phyloP scores from a whole-genome alignment of 257 asterid genomes.

The Solanum pinnatisectum region DNA sequence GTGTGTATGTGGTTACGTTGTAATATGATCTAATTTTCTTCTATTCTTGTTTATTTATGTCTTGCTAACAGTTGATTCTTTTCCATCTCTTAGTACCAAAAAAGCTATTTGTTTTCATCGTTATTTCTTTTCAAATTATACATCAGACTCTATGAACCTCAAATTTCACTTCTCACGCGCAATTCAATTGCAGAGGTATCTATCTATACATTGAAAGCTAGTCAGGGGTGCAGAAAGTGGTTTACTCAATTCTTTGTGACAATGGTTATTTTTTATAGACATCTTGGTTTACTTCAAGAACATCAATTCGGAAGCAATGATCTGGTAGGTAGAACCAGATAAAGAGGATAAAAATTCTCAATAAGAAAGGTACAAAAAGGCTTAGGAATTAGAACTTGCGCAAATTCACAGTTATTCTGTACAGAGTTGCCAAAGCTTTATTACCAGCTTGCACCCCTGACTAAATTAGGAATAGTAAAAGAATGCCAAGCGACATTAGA shows the following conservation, averaged over 20 bases:
- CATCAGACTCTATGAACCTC: neutral
- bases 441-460: neutral
- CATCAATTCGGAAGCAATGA: neutral
- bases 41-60: neutral
- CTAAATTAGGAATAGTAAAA: neutral
- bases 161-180: neutral
- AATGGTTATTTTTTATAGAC: neutral
- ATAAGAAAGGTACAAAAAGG: neutral
- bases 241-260: neutral
- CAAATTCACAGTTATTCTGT: neutral
- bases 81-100: neutral
- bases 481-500: neutral
- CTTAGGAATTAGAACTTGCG: neutral
- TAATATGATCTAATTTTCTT: neutral
- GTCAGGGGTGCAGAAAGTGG: neutral
- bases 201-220: neutral
- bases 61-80: neutral
- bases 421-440: neutral
- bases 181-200: neutral
- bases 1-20: neutral
- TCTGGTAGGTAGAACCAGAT: neutral
- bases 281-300: neutral
- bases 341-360: neutral
- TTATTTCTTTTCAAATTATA: neutral
- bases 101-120: neutral